These are phyloP conservation scores for Vitis rotundifolia DNA, from an alignment of 164 flowering plant species.

Conservation along the genomic window DNA sequence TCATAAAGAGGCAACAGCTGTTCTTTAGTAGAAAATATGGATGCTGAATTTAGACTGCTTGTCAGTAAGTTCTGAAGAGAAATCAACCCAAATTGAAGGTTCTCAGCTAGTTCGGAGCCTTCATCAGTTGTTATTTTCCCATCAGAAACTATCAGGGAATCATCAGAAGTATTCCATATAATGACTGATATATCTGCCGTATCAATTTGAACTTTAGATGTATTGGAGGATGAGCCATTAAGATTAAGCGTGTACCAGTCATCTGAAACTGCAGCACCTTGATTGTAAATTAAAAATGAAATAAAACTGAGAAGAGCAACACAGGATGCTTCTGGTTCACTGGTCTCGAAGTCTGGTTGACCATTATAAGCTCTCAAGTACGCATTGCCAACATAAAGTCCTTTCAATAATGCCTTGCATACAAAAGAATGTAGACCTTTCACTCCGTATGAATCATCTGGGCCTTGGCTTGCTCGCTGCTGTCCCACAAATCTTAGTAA, in stretches of 20 bases:
- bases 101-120: too few species aligned
- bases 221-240: slow-evolving; percentile 17
- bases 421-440: slow-evolving; percentile 63
- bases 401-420: slow-evolving; percentile 78
- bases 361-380: too few species aligned
- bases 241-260: slow-evolving; percentile 21
- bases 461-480: slow-evolving; percentile 78
- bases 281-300: slow-evolving; percentile 56
- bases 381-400: too few species aligned
- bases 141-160: too few species aligned
- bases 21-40: too few species aligned
- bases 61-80: slow-evolving; percentile 85
- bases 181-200: slow-evolving; percentile 24
- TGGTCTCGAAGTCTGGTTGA: too few species aligned
- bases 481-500: slow-evolving; percentile 86
- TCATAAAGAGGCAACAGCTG: too few species aligned
- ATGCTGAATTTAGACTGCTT: slow-evolving; percentile 77
- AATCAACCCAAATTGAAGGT: too few species aligned
- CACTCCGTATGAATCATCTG: slow-evolving; percentile 93
- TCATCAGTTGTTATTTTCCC: too few species aligned
- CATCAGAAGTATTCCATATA: slow-evolving; percentile 32
- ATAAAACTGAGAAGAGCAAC: slow-evolving; percentile 83
- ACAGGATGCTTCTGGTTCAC: too few species aligned
- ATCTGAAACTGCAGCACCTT: slow-evolving; percentile 26
- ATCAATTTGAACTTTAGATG: slow-evolving; percentile 40